Evolutionary conservation across 1,284 basidiomycete species (phyloP), one percentile per base, ranked within the genome.

Genomic region (Pseudozyma pruni): DNA sequence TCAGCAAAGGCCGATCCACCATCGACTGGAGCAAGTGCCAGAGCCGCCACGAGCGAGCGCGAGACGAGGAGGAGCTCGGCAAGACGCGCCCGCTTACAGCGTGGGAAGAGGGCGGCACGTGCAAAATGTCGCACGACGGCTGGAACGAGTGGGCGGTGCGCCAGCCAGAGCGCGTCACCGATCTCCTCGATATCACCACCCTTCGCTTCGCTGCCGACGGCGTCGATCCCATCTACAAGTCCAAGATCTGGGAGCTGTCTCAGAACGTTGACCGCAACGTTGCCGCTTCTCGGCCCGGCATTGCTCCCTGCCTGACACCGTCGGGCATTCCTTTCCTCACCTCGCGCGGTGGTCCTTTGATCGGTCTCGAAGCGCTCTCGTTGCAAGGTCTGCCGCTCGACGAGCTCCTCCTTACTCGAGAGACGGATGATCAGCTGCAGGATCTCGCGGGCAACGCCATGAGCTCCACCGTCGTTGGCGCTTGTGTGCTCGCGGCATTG

Each of bases 321-420:
- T 90, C 91, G 32, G 96, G 96, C 91, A 97, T 97, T 67, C 92
- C 94, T 0, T 97, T 93, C 81, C 90, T 96, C 78, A 93, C 94
- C 27, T 93, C 91, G 78, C 92, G 94, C 47, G 94, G 94, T 35
- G 94, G 94, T n/a, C 94, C 94, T 3, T 91, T 97, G 88, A 90
- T 94, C 14, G 94, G 94, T 9, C 84, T 94, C 31, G 94, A 97
- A 81, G 94, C 94, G 0, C 85, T 97, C 22, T 91, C 92, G 4
- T 89, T 97, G 85, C 94, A 97, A 80, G 94, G 94, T 22, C 87
- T 97, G 38, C 94, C 94, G 0, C 89, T 96, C 33, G 90, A 95
- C 80, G 92, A 94, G 79, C 86, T 97, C 1, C 86, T 97, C 8
- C 86, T 97, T 41, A 97, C 94, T 1, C 89, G 93, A 55, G 94